Percentiles rank a stretch among this genome's conserved stretches.
These are phyloP conservation scores for Nothomitra cinnamomea DNA, from an alignment of 2,329 filamentous ascomycete genomes.

Conservation along the genomic window DNA sequence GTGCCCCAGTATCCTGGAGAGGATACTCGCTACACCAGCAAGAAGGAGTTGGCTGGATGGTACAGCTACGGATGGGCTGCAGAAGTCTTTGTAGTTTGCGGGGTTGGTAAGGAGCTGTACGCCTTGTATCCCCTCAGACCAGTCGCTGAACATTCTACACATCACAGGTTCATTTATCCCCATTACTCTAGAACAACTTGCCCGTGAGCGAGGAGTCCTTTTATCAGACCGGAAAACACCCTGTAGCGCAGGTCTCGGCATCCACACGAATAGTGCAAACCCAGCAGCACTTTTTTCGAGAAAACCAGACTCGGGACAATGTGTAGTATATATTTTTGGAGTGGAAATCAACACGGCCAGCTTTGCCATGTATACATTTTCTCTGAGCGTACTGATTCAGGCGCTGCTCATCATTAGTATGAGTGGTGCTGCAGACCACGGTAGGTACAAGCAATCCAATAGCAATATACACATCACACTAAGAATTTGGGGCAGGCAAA, in stretches of 20 bases:
- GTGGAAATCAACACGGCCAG: slow-evolving; percentile 85
- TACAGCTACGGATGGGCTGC: slow-evolving; percentile 94
- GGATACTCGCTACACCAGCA: slow-evolving; percentile 74
- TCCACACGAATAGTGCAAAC: slow-evolving; percentile 9
- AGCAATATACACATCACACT: neutral
- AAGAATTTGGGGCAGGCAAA: slow-evolving; percentile 16
- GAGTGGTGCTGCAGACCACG: slow-evolving; percentile 89
- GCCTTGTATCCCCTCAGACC: neutral
- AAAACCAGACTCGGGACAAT: slow-evolving; percentile 39
- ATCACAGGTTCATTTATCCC: slow-evolving; percentile 74
- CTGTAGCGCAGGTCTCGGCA: slow-evolving; percentile 49
- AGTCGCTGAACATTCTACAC: neutral
- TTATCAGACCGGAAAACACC: slow-evolving; percentile 58
- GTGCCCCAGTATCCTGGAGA: slow-evolving; percentile 56
- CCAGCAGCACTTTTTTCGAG: slow-evolving; percentile 12
- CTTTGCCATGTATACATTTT: slow-evolving; percentile 98
- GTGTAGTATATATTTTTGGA: slow-evolving; percentile 67
- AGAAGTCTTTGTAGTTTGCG: slow-evolving; percentile 91
- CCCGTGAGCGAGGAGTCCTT: slow-evolving; percentile 79
- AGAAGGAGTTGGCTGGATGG: slow-evolving; percentile 80
- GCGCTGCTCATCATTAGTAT: slow-evolving; percentile 87
- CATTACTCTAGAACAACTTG: slow-evolving; percentile 84
- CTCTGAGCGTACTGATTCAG: slow-evolving; percentile 75
- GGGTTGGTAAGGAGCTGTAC: slow-evolving; percentile 37
- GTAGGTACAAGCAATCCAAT: slow-evolving; percentile 25